These are phyloP conservation scores for Boletus mariae DNA, from an alignment of 1,284 basidiomycete species.

Conservation along the genomic window DNA sequence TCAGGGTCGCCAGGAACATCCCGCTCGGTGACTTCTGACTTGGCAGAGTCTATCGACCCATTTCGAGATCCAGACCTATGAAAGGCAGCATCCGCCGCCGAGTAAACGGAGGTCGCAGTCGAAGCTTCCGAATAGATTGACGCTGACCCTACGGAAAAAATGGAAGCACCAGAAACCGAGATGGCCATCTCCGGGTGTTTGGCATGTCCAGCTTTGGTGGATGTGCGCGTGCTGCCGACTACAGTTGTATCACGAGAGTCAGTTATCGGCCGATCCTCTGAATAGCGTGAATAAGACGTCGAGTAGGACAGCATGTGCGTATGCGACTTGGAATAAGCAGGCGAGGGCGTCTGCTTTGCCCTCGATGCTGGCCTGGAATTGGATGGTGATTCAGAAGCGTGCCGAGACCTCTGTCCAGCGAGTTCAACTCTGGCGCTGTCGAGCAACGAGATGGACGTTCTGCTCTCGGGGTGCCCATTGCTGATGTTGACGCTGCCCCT, in stretches of 20 bases:
- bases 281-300: slow-evolving; percentile 10
- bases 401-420: background rate
- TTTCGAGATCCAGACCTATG: slow-evolving; percentile 7
- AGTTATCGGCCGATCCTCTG: slow-evolving; percentile 9
- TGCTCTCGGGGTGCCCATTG: slow-evolving; percentile 5
- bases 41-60: slow-evolving; percentile 15
- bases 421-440: too few species aligned
- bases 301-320: slow-evolving; percentile 14
- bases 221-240: background rate
- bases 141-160: slow-evolving; percentile 25
- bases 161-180: slow-evolving; percentile 28
- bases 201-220: slow-evolving; percentile 12
- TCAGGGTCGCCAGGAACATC: slow-evolving; percentile 11
- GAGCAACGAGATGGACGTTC: slow-evolving; percentile 11
- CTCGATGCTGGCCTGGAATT: slow-evolving; percentile 16
- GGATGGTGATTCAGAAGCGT: slow-evolving; percentile 22
- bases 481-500: slow-evolving; percentile 34
- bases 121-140: slow-evolving; percentile 31
- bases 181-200: slow-evolving; percentile 19
- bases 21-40: slow-evolving; percentile 16
- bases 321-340: slow-evolving; percentile 14
- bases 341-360: slow-evolving; percentile 12
- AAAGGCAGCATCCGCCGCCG: slow-evolving; percentile 8
- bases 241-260: slow-evolving; percentile 7
- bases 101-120: slow-evolving; percentile 24